These are phyloP conservation scores for Collybia sp. DNA, from an alignment of 768 basidiomycete genomes.

Conservation along the genomic window DNA sequence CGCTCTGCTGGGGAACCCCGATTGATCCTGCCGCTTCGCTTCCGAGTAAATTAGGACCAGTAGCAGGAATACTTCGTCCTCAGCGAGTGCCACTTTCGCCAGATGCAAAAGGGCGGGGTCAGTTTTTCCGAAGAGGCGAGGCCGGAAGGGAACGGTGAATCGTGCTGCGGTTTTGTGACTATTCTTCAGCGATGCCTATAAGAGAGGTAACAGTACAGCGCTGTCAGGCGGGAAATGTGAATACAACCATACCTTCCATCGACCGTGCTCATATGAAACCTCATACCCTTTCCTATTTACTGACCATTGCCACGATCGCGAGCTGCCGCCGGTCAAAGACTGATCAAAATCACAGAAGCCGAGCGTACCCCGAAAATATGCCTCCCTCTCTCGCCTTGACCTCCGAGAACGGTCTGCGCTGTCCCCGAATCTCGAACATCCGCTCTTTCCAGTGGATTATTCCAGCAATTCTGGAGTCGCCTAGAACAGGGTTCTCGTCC, in stretches of 20 bases:
- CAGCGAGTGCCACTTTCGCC: constrained; percentile 31
- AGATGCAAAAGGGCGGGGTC: constrained; percentile 35
- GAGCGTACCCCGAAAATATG: constrained; percentile 29
- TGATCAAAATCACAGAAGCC: not conserved
- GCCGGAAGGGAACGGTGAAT: constrained; percentile 41
- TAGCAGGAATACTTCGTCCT: constrained; percentile 34
- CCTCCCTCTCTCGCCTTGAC: constrained; percentile 33
- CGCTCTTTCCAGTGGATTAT: constrained; percentile 48
- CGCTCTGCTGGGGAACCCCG: constrained; percentile 7
- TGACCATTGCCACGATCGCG: not conserved
- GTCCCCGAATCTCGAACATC: constrained; percentile 39
- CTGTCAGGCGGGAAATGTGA: too few relatives aligned
- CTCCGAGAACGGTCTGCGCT: constrained; percentile 32
- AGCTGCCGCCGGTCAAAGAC: too few relatives aligned
- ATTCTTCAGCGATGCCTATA: too few relatives aligned
- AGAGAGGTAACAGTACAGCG: too few relatives aligned
- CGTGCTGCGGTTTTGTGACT: constrained; percentile 21
- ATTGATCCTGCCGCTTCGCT: constrained; percentile 27
- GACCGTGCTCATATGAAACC: constrained; percentile 27
- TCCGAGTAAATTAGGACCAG: constrained; percentile 30
- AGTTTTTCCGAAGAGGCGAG: constrained; percentile 40
- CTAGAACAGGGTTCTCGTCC: constrained; percentile 40
- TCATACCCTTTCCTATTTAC: constrained; percentile 39
- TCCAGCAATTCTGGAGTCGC: constrained; percentile 32
- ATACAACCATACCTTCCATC: constrained; percentile 20